Conservation (phyloP, 139 green algal species). For the Chlamydomonas asymmetrica region DNA sequence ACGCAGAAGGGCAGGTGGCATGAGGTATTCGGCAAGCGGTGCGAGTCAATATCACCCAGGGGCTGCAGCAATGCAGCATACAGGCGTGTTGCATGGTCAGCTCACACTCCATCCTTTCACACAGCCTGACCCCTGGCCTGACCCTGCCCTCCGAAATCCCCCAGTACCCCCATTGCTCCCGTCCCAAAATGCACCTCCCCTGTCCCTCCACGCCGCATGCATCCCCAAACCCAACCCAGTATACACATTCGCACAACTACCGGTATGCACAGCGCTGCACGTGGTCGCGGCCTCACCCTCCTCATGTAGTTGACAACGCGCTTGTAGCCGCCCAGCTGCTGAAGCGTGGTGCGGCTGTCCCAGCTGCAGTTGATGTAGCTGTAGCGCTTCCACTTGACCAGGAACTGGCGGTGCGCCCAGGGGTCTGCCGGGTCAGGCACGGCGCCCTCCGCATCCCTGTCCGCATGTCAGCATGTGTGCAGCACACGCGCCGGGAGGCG, state of each 20-base stretch:
- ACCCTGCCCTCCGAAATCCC: too few relatives aligned
- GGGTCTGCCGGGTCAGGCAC: slow-evolving; percentile 41
- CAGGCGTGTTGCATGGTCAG: too few relatives aligned
- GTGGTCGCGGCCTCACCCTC: too few relatives aligned
- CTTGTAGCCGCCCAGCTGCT: slow-evolving; percentile 83
- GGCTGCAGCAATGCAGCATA: too few relatives aligned
- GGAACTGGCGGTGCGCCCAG: slow-evolving; percentile 78
- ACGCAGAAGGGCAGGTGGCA: not conserved
- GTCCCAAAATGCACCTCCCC: too few relatives aligned
- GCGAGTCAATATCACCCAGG: not conserved
- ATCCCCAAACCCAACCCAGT: not conserved
- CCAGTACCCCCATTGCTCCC: too few relatives aligned
- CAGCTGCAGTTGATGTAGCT: slow-evolving; percentile 89
- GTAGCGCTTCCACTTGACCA: slow-evolving; percentile 89
- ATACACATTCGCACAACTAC: too few relatives aligned
- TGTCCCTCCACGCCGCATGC: too few relatives aligned
- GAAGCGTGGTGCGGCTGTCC: slow-evolving; percentile 66
- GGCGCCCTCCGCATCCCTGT: slow-evolving; percentile 47
- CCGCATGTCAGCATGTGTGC: not conserved
- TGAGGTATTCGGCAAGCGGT: not conserved
- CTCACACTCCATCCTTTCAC: too few relatives aligned
- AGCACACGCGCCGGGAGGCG: too few relatives aligned
- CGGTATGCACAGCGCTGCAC: too few relatives aligned
- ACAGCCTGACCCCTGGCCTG: too few relatives aligned
- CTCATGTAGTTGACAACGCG: slow-evolving; percentile 92